These are phyloP conservation scores for Glycine soja DNA, from an alignment of 306 rosid genomes.

Conservation along the genomic window DNA sequence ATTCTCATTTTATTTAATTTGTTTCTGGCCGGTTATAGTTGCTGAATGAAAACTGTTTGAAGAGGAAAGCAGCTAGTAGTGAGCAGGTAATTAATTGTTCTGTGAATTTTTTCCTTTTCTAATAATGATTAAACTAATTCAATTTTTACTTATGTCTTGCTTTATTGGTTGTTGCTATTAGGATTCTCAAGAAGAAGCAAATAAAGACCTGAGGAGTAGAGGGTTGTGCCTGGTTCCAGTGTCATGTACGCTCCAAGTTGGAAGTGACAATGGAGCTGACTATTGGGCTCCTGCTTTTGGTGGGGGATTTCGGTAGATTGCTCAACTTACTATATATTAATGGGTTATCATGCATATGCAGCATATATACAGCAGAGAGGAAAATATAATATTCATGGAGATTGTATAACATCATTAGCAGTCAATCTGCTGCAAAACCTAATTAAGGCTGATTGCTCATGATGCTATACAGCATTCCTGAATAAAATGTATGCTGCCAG, in stretches of 20 bases:
- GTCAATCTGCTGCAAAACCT: slow-evolving; percentile 80
- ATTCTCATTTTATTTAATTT: slow-evolving; percentile 28
- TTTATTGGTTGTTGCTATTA: slow-evolving; percentile 21
- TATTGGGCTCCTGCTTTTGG: slow-evolving; percentile 96
- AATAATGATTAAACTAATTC: not conserved
- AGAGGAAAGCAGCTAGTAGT: slow-evolving; percentile 67
- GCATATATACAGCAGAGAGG: slow-evolving; percentile 31
- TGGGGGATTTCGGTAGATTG: slow-evolving; percentile 69
- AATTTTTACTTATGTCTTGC: not conserved
- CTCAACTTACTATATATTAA: no score
- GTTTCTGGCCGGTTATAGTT: slow-evolving; percentile 51
- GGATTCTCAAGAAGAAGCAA: slow-evolving; percentile 70
- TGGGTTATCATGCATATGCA: not conserved
- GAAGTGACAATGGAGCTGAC: slow-evolving; percentile 96
- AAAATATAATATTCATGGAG: slow-evolving; percentile 50
- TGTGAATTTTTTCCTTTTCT: not conserved
- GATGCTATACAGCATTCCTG: slow-evolving; percentile 81
- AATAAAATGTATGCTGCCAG: slow-evolving; percentile 47
- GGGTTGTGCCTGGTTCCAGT: slow-evolving; percentile 98
- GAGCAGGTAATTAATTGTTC: slow-evolving; percentile 56
- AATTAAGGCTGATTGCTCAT: slow-evolving; percentile 98
- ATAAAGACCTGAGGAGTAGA: slow-evolving; percentile 89
- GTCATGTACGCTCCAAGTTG: slow-evolving; percentile 93
- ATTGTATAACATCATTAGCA: slow-evolving; percentile 98
- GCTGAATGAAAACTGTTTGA: slow-evolving; percentile 79